A percentile compares a stretch with the other conserved stretches of the same genome.
Conservation (phyloP, 139 green algal genomes). For the Haematococcus lacustris region DNA sequence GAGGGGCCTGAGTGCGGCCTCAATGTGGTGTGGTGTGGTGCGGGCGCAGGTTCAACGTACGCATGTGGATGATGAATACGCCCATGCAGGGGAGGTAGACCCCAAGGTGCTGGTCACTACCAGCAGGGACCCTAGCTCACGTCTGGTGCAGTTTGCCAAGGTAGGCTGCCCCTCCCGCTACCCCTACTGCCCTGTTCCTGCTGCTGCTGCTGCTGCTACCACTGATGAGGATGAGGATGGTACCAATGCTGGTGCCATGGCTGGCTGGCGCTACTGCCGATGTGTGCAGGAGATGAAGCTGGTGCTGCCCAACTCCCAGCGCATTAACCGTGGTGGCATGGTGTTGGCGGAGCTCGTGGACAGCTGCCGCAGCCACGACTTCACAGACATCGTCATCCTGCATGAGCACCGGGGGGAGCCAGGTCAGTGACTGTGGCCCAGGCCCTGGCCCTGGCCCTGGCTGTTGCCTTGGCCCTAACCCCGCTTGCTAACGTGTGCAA, state of each 20-base stretch:
- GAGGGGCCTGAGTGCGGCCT: too few species aligned
- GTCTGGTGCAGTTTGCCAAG: slow-evolving; percentile 93
- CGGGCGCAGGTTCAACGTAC: slow-evolving; percentile 27
- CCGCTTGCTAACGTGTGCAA: too few species aligned
- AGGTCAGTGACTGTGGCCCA: too few species aligned
- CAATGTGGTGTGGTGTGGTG: slow-evolving; percentile 7
- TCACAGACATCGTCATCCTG: slow-evolving; percentile 94
- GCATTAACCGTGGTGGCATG: slow-evolving; percentile 79
- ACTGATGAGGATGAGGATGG: too few species aligned
- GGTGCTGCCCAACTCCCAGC: slow-evolving; percentile 83
- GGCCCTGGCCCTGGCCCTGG: too few species aligned
- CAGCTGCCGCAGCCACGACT: slow-evolving; percentile 61
- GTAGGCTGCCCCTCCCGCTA: too few species aligned
- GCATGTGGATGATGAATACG: slow-evolving; percentile 97
- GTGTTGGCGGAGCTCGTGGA: slow-evolving; percentile 51
- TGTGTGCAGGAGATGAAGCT: slow-evolving; percentile 83
- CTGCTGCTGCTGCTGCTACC: too few species aligned
- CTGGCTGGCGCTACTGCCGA: too few species aligned
- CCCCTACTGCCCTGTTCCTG: too few species aligned
- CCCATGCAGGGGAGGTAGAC: slow-evolving; percentile 73
- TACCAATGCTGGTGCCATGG: too few species aligned
- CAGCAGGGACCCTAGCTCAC: slow-evolving; percentile 77
- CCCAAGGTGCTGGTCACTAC: slow-evolving; percentile 94
- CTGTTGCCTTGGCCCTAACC: too few species aligned
- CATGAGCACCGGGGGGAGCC: slow-evolving; percentile 97